Evolutionary conservation across 2,329 filamentous ascomycete species (phyloP), one percentile per base, ranked within the genome.

Genomic region (Hypoxylon sp.): DNA sequence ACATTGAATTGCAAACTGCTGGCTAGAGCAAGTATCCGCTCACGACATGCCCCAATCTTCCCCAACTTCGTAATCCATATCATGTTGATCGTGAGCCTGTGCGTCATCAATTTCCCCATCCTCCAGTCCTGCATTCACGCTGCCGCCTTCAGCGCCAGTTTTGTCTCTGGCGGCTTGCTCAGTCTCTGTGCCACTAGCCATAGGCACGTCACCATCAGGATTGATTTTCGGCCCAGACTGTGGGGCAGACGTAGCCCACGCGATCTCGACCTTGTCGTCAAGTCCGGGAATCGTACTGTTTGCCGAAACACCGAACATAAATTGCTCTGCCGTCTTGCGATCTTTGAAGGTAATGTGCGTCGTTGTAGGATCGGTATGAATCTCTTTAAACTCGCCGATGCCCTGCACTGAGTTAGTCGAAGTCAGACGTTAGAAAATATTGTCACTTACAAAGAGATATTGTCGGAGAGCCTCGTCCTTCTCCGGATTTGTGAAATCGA

Each of bases 401-500:
- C 87, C 87, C 88, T 90, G 56, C 14, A 62, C 63, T 3, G 64
- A 68, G 67, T 81, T 75, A 77, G 78, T 70, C n/a, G 69, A 6
- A 58, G 35, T n/a, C 19, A 29, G 24, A 19, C 17, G 48, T 22
- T 24, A 63, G 37, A 42, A 17, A n/a, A 70, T 53, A 48, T 19
- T 42, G 31, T 50, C 54, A 81, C 87, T 80, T 82, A 91, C 90
- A 70, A 93, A 83, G 22, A 95, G 85, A 78, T 91, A 91, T 74
- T 93, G 90, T 68, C 91, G 85, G 47, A 95, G 81, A 29, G 85
- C 84, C 79, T 94, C 92, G 70, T 94, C 90, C 74, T 88, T 88
- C 31, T 86, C 86, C 1, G 86, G 76, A 13, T 83, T 83, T 3
- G 89, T 88, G 75, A 91, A 89, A 78, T 90, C 89, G 10, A 88